Percentiles rank a stretch among this genome's conserved stretches.
These are phyloP conservation scores for Toxicodendron radicans DNA, from an alignment of 345 rosid genomes.

Conservation along the genomic window DNA sequence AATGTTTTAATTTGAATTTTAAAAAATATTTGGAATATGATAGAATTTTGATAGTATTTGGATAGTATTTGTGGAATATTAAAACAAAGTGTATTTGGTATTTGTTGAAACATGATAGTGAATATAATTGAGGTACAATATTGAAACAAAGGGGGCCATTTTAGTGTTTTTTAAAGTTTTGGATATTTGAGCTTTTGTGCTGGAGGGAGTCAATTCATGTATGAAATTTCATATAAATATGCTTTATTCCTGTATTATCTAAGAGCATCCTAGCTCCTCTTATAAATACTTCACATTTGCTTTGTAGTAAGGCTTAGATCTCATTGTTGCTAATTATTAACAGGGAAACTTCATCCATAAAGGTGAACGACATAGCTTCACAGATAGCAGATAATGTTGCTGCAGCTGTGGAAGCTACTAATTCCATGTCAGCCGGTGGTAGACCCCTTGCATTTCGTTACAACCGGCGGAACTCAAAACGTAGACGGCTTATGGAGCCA, in stretches of 20 bases:
- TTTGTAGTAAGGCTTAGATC: constrained; percentile 15
- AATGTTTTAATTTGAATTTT: no score
- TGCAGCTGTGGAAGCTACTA: constrained; percentile 81
- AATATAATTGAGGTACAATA: no score
- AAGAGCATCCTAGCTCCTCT: neutral
- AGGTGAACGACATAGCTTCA: constrained; percentile 86
- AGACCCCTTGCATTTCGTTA: constrained; percentile 71
- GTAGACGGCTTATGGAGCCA: constrained; percentile 77
- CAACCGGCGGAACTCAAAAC: constrained; percentile 83
- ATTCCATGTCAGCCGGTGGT: constrained; percentile 55
- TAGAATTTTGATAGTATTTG: no score
- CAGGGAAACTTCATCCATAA: constrained; percentile 97
- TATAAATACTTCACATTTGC: neutral
- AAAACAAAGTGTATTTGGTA: no score
- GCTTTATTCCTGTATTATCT: neutral
- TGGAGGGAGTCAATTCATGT: neutral
- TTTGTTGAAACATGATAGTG: no score
- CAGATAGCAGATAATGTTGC: constrained; percentile 82
- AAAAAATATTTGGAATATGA: no score
- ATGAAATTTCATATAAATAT: neutral
- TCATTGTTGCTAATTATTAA: constrained; percentile 32
- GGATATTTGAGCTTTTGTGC: neutral
- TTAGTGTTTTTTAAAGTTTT: constrained; percentile 6
- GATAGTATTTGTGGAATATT: no score
- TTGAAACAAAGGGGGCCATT: no score